phyloP scores from a whole-genome alignment of 495 filamentous ascomycete species.

The Jackrogersella multiformis region DNA sequence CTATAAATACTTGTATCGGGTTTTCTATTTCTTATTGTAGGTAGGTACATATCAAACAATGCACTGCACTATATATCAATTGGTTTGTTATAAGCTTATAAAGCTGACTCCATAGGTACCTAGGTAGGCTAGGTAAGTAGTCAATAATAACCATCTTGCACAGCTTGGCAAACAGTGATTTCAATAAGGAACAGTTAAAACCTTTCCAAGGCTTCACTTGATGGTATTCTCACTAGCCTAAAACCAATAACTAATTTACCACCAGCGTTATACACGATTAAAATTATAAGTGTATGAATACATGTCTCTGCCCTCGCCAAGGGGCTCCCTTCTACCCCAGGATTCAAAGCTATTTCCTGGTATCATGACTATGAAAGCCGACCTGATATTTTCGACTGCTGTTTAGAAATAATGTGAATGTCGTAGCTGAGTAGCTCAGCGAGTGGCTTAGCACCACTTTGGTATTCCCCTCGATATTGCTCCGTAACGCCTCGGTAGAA shows the following conservation, averaged over 20 bases:
- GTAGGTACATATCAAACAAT: no score
- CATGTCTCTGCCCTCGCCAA: constrained; percentile 21
- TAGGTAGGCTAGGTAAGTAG: no score
- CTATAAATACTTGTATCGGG: not conserved
- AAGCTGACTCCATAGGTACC: no score
- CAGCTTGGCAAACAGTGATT: not conserved
- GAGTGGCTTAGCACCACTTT: constrained; percentile 15
- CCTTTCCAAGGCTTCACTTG: not conserved
- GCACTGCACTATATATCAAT: no score
- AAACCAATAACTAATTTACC: constrained; percentile 12
- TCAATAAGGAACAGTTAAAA: not conserved
- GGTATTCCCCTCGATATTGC: constrained; percentile 34
- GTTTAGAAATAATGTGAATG: constrained; percentile 4
- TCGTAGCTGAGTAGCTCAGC: not conserved
- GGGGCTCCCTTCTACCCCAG: constrained; percentile 12
- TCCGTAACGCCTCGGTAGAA: constrained; percentile 33
- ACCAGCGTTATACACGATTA: constrained; percentile 39
- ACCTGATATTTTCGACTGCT: constrained; percentile 26
- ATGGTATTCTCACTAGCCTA: constrained; percentile 14
- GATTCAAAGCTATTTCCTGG: constrained; percentile 28
- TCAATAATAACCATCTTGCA: no score
- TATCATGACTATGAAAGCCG: constrained; percentile 28
- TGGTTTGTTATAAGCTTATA: no score
- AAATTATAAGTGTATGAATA: constrained; percentile 33
- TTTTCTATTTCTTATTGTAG: no score